Percentiles rank a stretch among this genome's conserved stretches.
Evolutionary conservation across 331 rosid species (phyloP).

Genomic region (Quercus phellos): DNA sequence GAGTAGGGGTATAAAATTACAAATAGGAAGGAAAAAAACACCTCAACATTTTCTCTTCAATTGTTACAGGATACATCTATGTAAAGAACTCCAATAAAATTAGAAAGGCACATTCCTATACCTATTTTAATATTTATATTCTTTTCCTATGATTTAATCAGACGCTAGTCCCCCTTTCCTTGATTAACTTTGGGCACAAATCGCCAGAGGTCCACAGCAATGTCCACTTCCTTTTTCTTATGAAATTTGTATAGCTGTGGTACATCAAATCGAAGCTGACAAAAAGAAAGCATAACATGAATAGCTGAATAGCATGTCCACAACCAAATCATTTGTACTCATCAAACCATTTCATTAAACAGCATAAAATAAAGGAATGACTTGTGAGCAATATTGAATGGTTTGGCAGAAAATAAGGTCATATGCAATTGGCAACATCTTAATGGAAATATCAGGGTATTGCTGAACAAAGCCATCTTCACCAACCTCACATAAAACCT

Average conservation of each 20-base stretch:
- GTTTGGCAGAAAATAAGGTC: neutral
- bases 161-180: constrained; percentile 21
- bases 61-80: neutral
- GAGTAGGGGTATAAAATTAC: neutral
- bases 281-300: constrained; percentile 1
- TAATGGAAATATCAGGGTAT: neutral
- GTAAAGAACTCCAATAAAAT: neutral
- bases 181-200: constrained; percentile 55
- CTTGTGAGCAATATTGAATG: neutral
- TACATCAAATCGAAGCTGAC: constrained; percentile 72
- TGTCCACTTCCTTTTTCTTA: constrained; percentile 77
- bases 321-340: neutral
- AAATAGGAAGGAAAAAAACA: neutral
- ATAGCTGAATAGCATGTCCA: constrained; percentile 15
- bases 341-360: neutral
- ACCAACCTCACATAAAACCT: constrained; percentile 81
- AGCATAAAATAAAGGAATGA: neutral
- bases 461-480: neutral
- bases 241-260: constrained; percentile 86
- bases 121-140: neutral
- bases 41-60: neutral
- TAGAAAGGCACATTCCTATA: neutral
- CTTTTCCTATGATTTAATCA: constrained; percentile 1
- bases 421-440: neutral
- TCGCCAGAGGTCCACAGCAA: constrained; percentile 90